These are phyloP conservation scores for Claviceps arundinis DNA, from an alignment of 2,329 filamentous ascomycete genomes.

Conservation along the genomic window DNA sequence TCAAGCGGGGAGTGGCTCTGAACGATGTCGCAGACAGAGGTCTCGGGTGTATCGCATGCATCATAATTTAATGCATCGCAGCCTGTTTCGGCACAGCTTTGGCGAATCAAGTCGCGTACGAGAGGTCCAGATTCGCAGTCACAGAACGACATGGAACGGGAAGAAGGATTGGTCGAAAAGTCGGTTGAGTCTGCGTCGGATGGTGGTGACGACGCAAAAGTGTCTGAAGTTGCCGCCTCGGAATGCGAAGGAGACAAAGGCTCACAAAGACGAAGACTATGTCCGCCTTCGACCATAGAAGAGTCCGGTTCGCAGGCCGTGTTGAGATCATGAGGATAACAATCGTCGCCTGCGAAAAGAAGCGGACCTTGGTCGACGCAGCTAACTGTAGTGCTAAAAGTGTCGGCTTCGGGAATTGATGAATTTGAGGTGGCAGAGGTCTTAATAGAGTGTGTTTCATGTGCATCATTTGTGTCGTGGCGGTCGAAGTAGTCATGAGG, in stretches of 20 bases:
- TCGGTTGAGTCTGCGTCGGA: slow-evolving; percentile 19
- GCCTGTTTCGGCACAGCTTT: slow-evolving; percentile 21
- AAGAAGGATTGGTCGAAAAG: slow-evolving; percentile 26
- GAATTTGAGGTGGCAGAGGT: slow-evolving; percentile 22
- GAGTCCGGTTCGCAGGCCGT: slow-evolving; percentile 32
- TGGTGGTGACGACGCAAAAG: slow-evolving; percentile 23
- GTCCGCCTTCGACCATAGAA: slow-evolving; percentile 14
- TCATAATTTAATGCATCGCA: slow-evolving; percentile 33
- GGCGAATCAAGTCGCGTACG: slow-evolving; percentile 17
- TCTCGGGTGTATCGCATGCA: slow-evolving; percentile 28
- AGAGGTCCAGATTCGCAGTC: slow-evolving; percentile 33
- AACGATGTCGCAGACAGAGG: slow-evolving; percentile 32
- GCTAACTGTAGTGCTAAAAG: slow-evolving; percentile 25
- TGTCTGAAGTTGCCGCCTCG: slow-evolving; percentile 34
- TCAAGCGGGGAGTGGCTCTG: slow-evolving; percentile 24
- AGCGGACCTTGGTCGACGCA: slow-evolving; percentile 24
- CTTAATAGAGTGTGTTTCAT: slow-evolving; percentile 18
- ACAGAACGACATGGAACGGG: slow-evolving; percentile 38
- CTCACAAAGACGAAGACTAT: slow-evolving; percentile 9
- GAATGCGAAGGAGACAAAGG: slow-evolving; percentile 32
- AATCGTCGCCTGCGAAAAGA: slow-evolving; percentile 28
- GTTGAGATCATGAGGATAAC: slow-evolving; percentile 17
- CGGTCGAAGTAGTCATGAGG: slow-evolving; percentile 34
- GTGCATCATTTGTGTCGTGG: slow-evolving; percentile 17
- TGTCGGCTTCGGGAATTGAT: slow-evolving; percentile 25